These are phyloP conservation scores for Salix arbutifolia DNA, from an alignment of 345 rosid species.

Conservation along the genomic window DNA sequence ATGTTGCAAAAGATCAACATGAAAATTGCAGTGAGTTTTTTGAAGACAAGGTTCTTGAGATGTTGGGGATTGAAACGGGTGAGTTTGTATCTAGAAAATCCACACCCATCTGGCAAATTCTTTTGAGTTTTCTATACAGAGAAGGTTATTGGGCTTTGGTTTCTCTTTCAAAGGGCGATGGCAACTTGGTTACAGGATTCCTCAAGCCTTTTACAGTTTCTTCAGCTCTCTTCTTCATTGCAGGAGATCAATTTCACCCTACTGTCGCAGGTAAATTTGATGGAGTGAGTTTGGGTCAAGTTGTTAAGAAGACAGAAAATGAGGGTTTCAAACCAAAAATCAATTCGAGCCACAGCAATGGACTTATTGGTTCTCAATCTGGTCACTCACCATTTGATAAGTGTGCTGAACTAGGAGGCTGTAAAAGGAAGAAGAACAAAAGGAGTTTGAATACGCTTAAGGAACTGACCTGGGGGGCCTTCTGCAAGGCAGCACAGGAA, in stretches of 20 bases:
- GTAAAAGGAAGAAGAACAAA: constrained; percentile 41
- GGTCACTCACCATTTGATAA: constrained; percentile 15
- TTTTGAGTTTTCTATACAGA: constrained; percentile 66
- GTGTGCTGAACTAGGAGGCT: constrained; percentile 10
- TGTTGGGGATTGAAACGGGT: constrained; percentile 50
- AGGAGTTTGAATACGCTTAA: constrained; percentile 30
- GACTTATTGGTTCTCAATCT: constrained; percentile 18
- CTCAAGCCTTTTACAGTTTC: constrained; percentile 75
- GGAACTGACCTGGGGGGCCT: constrained; percentile 55
- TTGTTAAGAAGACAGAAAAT: constrained; percentile 11
- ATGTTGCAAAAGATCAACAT: constrained; percentile 23
- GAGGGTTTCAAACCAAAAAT: constrained; percentile 4
- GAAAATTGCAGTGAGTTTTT: constrained; percentile 43
- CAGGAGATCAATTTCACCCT: constrained; percentile 26
- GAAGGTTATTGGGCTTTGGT: constrained; percentile 64
- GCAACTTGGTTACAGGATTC: constrained; percentile 44
- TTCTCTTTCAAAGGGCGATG: constrained; percentile 47
- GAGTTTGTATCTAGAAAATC: constrained; percentile 36
- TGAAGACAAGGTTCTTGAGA: constrained; percentile 53
- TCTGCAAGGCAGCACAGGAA: constrained; percentile 49
- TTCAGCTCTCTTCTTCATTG: constrained; percentile 50
- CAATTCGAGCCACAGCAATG: constrained; percentile 11
- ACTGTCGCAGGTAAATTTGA: constrained; percentile 3
- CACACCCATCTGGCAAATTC: constrained; percentile 65
- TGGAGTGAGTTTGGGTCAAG: constrained; percentile 15